These are phyloP conservation scores for Botrytis hyacinthi DNA, from an alignment of 2,329 filamentous ascomycete genomes.

Conservation along the genomic window DNA sequence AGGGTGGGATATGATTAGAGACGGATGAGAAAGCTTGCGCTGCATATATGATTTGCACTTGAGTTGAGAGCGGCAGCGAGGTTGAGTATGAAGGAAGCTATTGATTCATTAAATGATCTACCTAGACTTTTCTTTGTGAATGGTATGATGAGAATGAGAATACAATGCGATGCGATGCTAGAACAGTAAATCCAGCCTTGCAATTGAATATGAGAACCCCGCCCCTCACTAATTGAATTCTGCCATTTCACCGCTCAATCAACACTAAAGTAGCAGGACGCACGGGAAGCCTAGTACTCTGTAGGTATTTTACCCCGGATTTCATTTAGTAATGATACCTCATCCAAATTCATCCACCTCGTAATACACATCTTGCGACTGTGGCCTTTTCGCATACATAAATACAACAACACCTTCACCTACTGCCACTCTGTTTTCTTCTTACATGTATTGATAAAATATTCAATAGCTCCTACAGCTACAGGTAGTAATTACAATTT, in stretches of 20 bases:
- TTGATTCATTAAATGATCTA: neutral
- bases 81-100: neutral
- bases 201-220: neutral
- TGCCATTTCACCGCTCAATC: neutral
- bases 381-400: conserved; percentile 20
- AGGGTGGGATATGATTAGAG: neutral
- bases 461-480: conserved; percentile 15
- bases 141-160: neutral
- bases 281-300: neutral
- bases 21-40: neutral
- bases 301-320: conserved; percentile 19
- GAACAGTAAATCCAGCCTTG: neutral
- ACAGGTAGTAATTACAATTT: neutral
- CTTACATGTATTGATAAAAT: conserved; percentile 11
- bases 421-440: neutral
- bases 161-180: neutral
- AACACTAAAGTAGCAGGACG: neutral
- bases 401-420: neutral
- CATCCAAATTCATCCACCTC: conserved; percentile 3
- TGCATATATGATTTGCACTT: neutral
- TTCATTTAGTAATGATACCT: neutral
- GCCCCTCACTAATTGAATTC: conserved; percentile 2
- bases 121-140: neutral
- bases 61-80: neutral
- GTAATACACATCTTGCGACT: conserved; percentile 19